Conservation (phyloP, 805 yeast species). For the Metschnikowia colocasiae region DNA sequence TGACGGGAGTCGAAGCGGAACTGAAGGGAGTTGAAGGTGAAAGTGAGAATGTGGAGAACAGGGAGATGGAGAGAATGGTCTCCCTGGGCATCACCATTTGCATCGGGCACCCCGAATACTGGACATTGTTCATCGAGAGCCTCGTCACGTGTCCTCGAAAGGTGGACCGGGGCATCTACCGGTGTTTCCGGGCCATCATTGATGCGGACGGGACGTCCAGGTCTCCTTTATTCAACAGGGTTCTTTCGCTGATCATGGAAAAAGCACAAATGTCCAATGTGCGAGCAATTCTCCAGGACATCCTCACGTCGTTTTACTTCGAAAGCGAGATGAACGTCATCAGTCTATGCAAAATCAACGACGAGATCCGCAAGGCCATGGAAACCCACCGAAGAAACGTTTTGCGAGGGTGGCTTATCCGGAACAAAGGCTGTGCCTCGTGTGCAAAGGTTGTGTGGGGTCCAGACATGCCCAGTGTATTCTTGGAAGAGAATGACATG, state of each 20-base stretch:
- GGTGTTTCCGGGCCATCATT: conserved; percentile 31
- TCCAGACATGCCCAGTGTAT: conserved; percentile 43
- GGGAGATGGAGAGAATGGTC: conserved; percentile 3
- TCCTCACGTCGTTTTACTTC: conserved; percentile 59
- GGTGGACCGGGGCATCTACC: conserved; percentile 29
- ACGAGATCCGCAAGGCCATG: conserved; percentile 50
- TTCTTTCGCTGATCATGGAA: conserved; percentile 15
- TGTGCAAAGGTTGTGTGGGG: conserved; percentile 81
- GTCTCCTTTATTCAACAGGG: conserved; percentile 6
- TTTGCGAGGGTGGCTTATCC: conserved; percentile 56
- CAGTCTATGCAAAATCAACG: conserved; percentile 52
- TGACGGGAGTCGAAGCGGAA: neutral
- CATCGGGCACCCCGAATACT: conserved; percentile 23
- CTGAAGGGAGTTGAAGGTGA: neutral
- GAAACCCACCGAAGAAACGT: conserved; percentile 39
- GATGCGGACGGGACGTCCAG: conserved; percentile 19
- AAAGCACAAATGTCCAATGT: conserved; percentile 51
- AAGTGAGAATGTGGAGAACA: neutral
- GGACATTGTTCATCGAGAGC: conserved; percentile 28
- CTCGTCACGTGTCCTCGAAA: conserved; percentile 18
- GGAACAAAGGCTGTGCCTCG: conserved; percentile 58
- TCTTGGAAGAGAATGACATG: conserved; percentile 32
- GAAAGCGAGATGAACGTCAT: conserved; percentile 55
- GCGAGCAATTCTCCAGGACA: conserved; percentile 55
- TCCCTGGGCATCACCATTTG: conserved; percentile 12